Evolutionary conservation across 805 yeast species (phyloP).

Genomic region (Schizosaccharomyces lindneri): DNA sequence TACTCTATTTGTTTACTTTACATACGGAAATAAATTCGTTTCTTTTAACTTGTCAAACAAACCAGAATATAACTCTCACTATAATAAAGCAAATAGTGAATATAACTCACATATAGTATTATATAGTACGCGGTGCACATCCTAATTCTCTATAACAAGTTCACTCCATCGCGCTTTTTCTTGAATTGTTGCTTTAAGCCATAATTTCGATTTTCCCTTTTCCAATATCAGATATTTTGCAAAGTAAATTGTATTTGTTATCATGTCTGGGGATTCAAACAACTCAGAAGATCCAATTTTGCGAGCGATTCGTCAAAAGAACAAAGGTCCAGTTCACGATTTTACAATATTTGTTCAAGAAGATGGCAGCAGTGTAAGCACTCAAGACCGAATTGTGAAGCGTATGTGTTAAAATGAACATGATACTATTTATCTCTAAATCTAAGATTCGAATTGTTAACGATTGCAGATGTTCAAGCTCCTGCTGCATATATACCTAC

Average conservation of each 20-base stretch:
- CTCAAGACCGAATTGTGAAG: conserved; percentile 31
- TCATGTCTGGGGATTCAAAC: background rate
- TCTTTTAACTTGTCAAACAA: too few species aligned
- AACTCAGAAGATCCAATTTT: background rate
- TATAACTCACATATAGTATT: too few species aligned
- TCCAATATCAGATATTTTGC: too few species aligned
- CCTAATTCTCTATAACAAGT: too few species aligned
- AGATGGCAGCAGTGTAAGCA: conserved; percentile 30
- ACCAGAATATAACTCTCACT: too few species aligned
- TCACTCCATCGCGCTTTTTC: too few species aligned
- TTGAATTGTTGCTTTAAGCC: too few species aligned
- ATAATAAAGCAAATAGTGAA: too few species aligned
- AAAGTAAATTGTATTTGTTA: background rate
- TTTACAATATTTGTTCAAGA: conserved; percentile 25
- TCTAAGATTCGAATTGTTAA: background rate
- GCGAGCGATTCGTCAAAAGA: conserved; percentile 9
- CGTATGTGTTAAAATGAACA: background rate
- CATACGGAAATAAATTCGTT: too few species aligned
- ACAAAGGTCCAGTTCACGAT: conserved; percentile 14
- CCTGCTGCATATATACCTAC: conserved; percentile 42
- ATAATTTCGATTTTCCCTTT: too few species aligned
- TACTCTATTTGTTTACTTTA: too few species aligned
- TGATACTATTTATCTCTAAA: background rate
- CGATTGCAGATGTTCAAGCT: conserved; percentile 24
- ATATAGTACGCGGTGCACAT: too few species aligned